Conservation (phyloP, 164 flowering plant species). For the Amborella trichopoda region DNA sequence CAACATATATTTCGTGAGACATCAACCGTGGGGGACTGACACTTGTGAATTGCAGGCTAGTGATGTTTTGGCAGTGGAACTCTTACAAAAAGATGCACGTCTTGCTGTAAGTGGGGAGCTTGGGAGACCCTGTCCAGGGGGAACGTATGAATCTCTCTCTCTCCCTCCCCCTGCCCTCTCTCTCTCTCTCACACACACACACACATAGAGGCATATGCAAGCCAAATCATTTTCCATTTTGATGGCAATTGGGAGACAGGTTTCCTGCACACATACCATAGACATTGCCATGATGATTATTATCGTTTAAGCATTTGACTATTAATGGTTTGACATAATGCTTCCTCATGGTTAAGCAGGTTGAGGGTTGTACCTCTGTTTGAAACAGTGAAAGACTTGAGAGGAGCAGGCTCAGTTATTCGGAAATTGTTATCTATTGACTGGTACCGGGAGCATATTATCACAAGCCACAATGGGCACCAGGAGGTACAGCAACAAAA, state of each 20-base stretch:
- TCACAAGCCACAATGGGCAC: conserved; percentile 76
- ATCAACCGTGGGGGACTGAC: no score
- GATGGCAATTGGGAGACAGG: no score
- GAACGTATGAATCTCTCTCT: conserved; percentile 46
- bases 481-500: conserved; percentile 59
- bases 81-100: conserved; percentile 87
- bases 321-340: not conserved
- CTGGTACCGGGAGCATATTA: conserved; percentile 77
- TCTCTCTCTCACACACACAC: not conserved
- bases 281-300: not conserved
- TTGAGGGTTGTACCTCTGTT: conserved; percentile 93
- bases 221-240: no score
- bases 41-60: conserved; percentile 58
- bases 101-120: conserved; percentile 84
- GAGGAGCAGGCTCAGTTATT: conserved; percentile 84
- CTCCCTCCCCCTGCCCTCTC: not conserved
- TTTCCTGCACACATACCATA: no score
- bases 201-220: not conserved
- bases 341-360: conserved; percentile 2
- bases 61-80: conserved; percentile 97
- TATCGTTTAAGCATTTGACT: not conserved
- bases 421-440: conserved; percentile 80
- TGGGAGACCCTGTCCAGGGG: conserved; percentile 83
- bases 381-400: conserved; percentile 87
- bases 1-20: no score